phyloP scores from a whole-genome alignment of 345 rosid genomes.

The Diplotaxis tenuifolia region DNA sequence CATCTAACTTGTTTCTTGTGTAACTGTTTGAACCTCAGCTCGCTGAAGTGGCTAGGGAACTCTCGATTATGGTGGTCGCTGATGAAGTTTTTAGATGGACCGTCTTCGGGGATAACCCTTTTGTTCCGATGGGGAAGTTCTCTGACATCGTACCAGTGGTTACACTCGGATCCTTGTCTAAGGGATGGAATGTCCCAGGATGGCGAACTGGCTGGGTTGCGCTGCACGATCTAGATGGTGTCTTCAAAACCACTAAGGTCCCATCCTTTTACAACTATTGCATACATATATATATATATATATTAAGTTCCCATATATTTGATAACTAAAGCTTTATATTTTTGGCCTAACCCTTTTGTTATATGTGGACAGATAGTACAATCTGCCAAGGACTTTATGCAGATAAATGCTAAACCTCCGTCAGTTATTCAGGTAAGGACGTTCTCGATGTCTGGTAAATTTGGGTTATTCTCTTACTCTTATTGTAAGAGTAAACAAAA shows the following conservation, averaged over 20 bases:
- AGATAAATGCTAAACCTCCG: constrained; percentile 39
- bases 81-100: constrained; percentile 55
- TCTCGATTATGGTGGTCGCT: constrained; percentile 49
- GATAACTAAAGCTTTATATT: not conserved
- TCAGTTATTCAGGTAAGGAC: constrained; percentile 52
- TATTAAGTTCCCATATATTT: not conserved
- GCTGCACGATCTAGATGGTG: constrained; percentile 40
- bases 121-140: constrained; percentile 50
- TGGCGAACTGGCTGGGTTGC: constrained; percentile 66
- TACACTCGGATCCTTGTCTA: constrained; percentile 56
- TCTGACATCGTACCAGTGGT: constrained; percentile 52
- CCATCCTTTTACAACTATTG: not conserved
- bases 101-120: constrained; percentile 45
- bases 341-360: not conserved
- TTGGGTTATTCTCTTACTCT: not conserved
- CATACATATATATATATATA: not conserved
- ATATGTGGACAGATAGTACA: constrained; percentile 40
- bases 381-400: constrained; percentile 37
- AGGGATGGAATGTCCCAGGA: constrained; percentile 60
- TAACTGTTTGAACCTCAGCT: constrained; percentile 33
- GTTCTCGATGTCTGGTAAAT: not conserved
- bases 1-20: not conserved
- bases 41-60: constrained; percentile 50
- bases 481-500: not conserved
- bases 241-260: constrained; percentile 41